Evolutionary conservation across 1,139 yeast species (phyloP).

Genomic region (Saccharomyces pastorianus): DNA sequence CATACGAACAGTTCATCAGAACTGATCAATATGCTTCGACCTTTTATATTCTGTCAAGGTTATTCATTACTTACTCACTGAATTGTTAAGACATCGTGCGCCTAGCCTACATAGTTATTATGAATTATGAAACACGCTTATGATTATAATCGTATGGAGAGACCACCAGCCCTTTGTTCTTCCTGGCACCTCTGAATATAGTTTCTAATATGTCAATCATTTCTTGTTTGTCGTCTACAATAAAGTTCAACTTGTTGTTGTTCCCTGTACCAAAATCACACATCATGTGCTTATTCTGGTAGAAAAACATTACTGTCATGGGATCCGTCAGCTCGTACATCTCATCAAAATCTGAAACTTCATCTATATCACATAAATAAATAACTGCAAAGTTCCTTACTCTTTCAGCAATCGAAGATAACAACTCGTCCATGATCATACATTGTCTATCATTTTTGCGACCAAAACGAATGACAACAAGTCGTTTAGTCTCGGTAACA

Average conservation of each 20-base stretch:
- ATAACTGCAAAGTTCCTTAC: constrained; percentile 82
- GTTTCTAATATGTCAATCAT: constrained; percentile 86
- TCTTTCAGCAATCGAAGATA: constrained; percentile 72
- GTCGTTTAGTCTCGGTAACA: constrained; percentile 68
- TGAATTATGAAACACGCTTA: constrained; percentile 15
- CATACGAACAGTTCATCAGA: neutral
- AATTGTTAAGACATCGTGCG: neutral
- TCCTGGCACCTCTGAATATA: constrained; percentile 80
- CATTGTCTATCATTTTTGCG: constrained; percentile 67
- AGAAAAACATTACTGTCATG: constrained; percentile 87
- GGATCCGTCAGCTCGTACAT: constrained; percentile 89
- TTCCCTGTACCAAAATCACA: constrained; percentile 98
- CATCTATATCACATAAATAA: constrained; percentile 79
- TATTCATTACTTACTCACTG: neutral
- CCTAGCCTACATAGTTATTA: neutral
- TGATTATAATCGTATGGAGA: constrained; percentile 48
- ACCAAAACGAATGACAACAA: constrained; percentile 86
- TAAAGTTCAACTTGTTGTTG: constrained; percentile 84
- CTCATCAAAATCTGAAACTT: constrained; percentile 84
- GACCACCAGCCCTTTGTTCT: constrained; percentile 86
- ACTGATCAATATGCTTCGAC: neutral
- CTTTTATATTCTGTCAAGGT: neutral
- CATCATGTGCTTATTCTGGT: constrained; percentile 92
- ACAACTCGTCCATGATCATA: constrained; percentile 82
- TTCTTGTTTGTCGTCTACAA: constrained; percentile 74